phyloP scores from a whole-genome alignment of 192 early-diverging fungal species.

The Coemansia aciculifera region DNA sequence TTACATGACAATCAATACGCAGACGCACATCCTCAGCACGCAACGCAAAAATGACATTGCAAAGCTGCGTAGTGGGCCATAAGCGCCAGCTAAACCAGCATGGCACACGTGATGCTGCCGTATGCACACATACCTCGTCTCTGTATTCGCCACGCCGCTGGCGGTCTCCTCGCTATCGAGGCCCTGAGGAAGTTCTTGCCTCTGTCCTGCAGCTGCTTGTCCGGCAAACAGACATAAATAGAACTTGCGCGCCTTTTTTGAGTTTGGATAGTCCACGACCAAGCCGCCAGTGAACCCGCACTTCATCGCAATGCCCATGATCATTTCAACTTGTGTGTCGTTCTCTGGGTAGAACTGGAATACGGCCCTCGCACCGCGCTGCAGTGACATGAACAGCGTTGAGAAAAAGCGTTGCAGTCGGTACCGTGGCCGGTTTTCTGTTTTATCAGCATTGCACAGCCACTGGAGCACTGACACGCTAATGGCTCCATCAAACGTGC shows the following conservation, averaged over 20 bases:
- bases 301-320: constrained; percentile 81
- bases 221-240: constrained; percentile 97
- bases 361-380: constrained; percentile 86
- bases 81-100: neutral
- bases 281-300: constrained; percentile 96
- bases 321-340: constrained; percentile 89
- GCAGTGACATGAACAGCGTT: constrained; percentile 85
- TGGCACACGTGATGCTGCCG: neutral
- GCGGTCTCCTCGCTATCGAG: constrained; percentile 30
- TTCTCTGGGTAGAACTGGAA: constrained; percentile 99
- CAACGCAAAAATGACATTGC: constrained; percentile 12
- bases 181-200: constrained; percentile 44
- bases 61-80: neutral
- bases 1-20: constrained; percentile 1
- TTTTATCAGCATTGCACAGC: constrained; percentile 97
- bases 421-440: constrained; percentile 79
- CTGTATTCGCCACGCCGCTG: constrained; percentile 35
- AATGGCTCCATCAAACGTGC: constrained; percentile 95
- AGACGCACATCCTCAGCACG: neutral
- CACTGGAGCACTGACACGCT: constrained; percentile 96
- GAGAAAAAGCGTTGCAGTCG: constrained; percentile 89
- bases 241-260: constrained; percentile 95
- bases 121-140: constrained; percentile 30
- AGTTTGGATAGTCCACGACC: constrained; percentile 95
- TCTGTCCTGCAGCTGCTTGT: constrained; percentile 52